Conservation (phyloP, 2,329 filamentous ascomycete species). For the Colletotrichum chrysophilum region DNA sequence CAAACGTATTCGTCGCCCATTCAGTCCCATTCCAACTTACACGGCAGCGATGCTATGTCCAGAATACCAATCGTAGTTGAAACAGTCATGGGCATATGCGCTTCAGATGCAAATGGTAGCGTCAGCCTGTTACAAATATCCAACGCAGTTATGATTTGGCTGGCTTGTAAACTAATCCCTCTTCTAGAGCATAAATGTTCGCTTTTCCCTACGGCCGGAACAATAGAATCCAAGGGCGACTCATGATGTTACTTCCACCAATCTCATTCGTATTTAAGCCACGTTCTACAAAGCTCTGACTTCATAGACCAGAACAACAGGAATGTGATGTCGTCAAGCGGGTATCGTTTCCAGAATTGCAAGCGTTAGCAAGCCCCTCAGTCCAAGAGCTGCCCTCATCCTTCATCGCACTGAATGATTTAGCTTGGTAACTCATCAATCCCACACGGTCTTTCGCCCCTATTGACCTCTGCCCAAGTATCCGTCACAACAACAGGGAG, state of each 20-base stretch:
- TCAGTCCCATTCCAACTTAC: background rate
- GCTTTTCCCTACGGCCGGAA: rapidly evolving
- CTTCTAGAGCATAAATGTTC: rapidly evolving
- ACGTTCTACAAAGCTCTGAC: background rate
- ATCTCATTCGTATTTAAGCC: background rate
- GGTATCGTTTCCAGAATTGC: too few relatives aligned
- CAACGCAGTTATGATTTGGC: rapidly evolving
- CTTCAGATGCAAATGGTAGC: background rate
- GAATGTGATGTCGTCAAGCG: too few relatives aligned
- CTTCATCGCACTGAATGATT: too few relatives aligned
- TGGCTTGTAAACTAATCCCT: background rate
- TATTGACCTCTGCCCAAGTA: too few relatives aligned
- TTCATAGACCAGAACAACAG: rapidly evolving
- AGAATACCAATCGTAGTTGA: rapidly evolving
- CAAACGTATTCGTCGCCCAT: background rate
- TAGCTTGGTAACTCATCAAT: too few relatives aligned
- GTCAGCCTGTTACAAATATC: rapidly evolving
- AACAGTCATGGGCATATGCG: rapidly evolving
- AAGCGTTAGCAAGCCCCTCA: background rate
- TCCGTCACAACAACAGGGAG: too few relatives aligned
- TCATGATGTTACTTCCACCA: too few relatives aligned
- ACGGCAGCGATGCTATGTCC: background rate
- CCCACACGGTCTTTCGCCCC: too few relatives aligned
- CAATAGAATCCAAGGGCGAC: background rate
- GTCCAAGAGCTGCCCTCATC: background rate